Conservation (phyloP, 345 rosid species). For the Kernera saxatilis region DNA sequence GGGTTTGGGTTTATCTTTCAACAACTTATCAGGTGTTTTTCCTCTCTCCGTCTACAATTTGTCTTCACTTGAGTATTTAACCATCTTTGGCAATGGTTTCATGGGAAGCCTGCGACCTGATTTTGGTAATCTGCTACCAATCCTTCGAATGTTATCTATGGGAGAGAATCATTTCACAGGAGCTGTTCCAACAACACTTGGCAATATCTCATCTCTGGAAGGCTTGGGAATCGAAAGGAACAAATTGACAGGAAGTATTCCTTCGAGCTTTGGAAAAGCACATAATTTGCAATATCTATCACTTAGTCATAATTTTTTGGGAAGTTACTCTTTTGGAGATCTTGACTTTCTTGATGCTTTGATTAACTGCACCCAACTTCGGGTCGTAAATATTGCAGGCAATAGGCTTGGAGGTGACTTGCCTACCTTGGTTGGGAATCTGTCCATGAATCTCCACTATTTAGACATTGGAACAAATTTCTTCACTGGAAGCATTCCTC, state of each 20-base stretch:
- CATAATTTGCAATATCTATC: accelerated
- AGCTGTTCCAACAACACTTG: not conserved
- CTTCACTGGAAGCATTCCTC: not conserved
- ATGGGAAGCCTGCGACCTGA: not conserved
- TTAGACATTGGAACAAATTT: not conserved
- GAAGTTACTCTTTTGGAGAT: not conserved
- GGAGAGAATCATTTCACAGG: not conserved
- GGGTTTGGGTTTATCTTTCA: too few species aligned
- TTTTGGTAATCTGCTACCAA: not conserved
- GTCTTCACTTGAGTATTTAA: not conserved
- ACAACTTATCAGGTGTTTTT: not conserved
- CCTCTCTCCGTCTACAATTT: not conserved
- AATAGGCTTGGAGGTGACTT: not conserved
- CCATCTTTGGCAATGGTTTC: not conserved
- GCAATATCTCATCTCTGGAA: not conserved
- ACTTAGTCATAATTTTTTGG: not conserved
- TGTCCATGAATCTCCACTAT: not conserved
- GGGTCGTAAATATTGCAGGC: accelerated
- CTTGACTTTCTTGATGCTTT: not conserved
- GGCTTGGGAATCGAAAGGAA: accelerated
- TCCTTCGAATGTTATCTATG: accelerated
- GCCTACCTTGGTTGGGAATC: not conserved
- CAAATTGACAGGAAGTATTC: not conserved
- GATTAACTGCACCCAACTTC: not conserved
- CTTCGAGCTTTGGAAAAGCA: not conserved